A percentile compares a stretch with the other conserved stretches of the same genome.
Evolutionary conservation across 805 yeast species (phyloP).

Genomic region (Metschnikowia anglica): DNA sequence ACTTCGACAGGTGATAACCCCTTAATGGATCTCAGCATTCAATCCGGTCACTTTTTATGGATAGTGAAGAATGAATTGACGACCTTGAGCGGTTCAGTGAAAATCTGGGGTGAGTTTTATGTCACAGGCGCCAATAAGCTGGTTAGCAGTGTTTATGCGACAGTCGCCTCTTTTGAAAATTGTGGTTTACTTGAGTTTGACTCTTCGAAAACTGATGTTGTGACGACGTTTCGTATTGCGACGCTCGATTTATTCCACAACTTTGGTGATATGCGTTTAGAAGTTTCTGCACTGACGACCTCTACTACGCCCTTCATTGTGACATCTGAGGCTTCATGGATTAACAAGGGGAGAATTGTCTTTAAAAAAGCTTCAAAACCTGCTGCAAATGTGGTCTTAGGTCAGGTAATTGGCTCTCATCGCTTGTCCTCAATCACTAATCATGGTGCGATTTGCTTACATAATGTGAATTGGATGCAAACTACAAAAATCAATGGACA

Average conservation of each 20-base stretch:
- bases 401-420: not conserved
- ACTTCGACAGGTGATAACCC: not conserved
- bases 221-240: constrained; percentile 21
- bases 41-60: constrained; percentile 5
- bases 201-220: constrained; percentile 18
- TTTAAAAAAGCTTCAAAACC: not conserved
- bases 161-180: constrained; percentile 3
- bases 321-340: constrained; percentile 6
- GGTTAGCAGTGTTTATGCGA: not conserved
- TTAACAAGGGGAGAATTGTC: constrained; percentile 9
- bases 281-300: constrained; percentile 21
- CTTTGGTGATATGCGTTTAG: constrained; percentile 26
- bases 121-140: constrained; percentile 1
- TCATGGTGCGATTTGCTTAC: constrained; percentile 30
- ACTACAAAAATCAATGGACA: constrained; percentile 24
- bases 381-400: not conserved
- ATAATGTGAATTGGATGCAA: constrained; percentile 23
- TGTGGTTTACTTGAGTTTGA: constrained; percentile 26
- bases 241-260: constrained; percentile 19
- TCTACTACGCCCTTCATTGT: constrained; percentile 4
- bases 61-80: constrained; percentile 8
- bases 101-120: constrained; percentile 8
- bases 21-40: constrained; percentile 3
- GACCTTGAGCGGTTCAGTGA: constrained; percentile 5
- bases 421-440: constrained; percentile 19